Base-by-base conservation (phyloP, 169 alveolate species). In the Eimeria falciformis region DNA sequence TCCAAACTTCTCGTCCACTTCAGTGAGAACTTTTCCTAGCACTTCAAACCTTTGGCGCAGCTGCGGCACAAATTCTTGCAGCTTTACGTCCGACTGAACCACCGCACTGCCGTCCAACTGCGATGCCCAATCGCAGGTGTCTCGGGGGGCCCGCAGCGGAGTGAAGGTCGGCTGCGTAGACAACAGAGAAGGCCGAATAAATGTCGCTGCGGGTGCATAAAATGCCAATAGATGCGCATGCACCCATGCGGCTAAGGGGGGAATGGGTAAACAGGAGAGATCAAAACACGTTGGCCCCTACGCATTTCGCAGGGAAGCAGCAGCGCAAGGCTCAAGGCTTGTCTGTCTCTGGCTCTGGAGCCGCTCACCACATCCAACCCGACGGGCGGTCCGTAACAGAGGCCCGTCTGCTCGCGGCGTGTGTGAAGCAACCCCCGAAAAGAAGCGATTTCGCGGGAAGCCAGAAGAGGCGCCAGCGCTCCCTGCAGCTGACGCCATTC, bases 141-240 rank as follows among this genome's bases (percentile, higher is more conserved):
- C 91, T 47, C 91, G 81, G 50, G 91, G 81, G 47, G 91, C 91
- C 1, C 91, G 91, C 81, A 83, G 66, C n/a, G 78, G 91, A 56
- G 65, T 83, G 81, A 56, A 56, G 53, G 68, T 43, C 81, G 78
- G 91, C 78, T 56, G 81, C 91, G 46, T 14, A 14, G 18, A 65
- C 37, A 65, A 18, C 40, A 2, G 40, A 33, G 40, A 33, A 0
- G 2, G 40, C 40, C 40, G 40, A 33, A 33, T 33, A 33, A 33
- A 33, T 33, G 40, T 2, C 40, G 40, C 40, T 33, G 4, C 40
- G 40, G 40, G 40, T 33, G 40, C 40, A 33, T 2, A 33, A 33
- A 33, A 33, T 33, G 40, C 40, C 40, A 33, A 33, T 33, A 33
- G 40, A 33, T 33, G 40, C 40, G 40, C 40, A 33, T 33, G 40